A percentile compares a stretch with the other conserved stretches of the same genome.
These are phyloP conservation scores for Trypethelium eluteriae DNA, from an alignment of 495 filamentous ascomycete genomes.

Conservation along the genomic window DNA sequence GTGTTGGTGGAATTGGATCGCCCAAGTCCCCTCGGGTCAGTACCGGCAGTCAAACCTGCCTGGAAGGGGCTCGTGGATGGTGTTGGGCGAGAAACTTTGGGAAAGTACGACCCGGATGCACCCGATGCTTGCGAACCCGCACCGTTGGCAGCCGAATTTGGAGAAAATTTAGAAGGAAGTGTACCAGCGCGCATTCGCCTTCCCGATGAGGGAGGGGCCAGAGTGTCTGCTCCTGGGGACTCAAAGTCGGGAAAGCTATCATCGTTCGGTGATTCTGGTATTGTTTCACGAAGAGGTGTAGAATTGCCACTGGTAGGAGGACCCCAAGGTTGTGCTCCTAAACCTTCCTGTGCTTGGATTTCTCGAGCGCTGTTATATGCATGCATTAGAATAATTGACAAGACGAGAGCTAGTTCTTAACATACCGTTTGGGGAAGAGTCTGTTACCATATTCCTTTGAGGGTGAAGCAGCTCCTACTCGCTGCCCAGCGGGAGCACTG, in stretches of 20 bases:
- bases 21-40: slow-evolving; percentile 41
- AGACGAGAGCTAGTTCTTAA: slow-evolving; percentile 28
- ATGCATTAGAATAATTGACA: slow-evolving; percentile 20
- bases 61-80: slow-evolving; percentile 89
- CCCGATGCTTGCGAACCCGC: neutral
- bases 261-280: slow-evolving; percentile 89
- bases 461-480: slow-evolving; percentile 91
- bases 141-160: slow-evolving; percentile 54
- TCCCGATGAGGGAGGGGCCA: slow-evolving; percentile 17
- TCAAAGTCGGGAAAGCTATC: slow-evolving; percentile 91
- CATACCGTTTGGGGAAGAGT: slow-evolving; percentile 89
- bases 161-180: slow-evolving; percentile 88
- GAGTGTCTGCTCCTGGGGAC: slow-evolving; percentile 44
- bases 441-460: slow-evolving; percentile 79
- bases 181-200: slow-evolving; percentile 65
- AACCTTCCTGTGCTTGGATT: slow-evolving; percentile 92
- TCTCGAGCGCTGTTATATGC: slow-evolving; percentile 64
- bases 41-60: slow-evolving; percentile 60
- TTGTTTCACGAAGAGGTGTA: slow-evolving; percentile 91
- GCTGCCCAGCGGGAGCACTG: slow-evolving; percentile 58
- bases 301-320: slow-evolving; percentile 93
- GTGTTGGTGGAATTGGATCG: slow-evolving; percentile 30
- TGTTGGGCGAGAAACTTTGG: slow-evolving; percentile 53
- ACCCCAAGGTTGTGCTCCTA: slow-evolving; percentile 83
- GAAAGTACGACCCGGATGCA: slow-evolving; percentile 4